Percentiles rank a stretch among this genome's conserved stretches.
Evolutionary conservation across 345 rosid species (phyloP).

Genomic region (Combretum micranthum): DNA sequence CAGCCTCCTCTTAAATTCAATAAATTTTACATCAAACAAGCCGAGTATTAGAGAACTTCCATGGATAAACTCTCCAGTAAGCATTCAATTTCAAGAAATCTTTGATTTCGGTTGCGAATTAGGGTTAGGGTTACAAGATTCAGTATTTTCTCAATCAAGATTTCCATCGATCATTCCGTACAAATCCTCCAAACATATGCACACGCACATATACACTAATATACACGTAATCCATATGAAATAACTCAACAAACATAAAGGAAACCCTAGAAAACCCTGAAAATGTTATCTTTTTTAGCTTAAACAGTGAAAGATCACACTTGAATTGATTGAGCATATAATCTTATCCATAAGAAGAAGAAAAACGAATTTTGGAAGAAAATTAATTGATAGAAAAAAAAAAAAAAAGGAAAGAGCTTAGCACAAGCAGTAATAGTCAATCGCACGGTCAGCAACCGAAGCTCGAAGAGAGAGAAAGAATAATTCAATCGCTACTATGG

Average conservation of each 20-base stretch:
- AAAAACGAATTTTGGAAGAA: no score
- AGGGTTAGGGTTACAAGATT: slow-evolving; percentile 1
- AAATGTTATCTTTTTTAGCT: no score
- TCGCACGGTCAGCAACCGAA: background rate
- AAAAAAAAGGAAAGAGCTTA: no score
- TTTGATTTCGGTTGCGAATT: background rate
- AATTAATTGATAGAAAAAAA: no score
- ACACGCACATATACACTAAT: no score
- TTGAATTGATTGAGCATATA: no score
- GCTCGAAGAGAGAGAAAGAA: background rate
- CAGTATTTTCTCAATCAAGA: background rate
- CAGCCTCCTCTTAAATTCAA: background rate
- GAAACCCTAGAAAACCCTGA: background rate
- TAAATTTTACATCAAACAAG: background rate
- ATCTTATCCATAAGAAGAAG: no score
- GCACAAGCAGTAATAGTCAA: background rate
- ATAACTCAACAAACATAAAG: background rate
- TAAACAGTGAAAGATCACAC: no score
- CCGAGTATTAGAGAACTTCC: slow-evolving; percentile 35
- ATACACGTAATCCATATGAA: background rate
- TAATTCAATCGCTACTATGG: background rate
- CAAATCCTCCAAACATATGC: background rate
- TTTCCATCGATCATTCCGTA: background rate
- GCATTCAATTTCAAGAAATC: background rate
- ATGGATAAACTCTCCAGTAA: slow-evolving; percentile 8